Percentiles rank a stretch among this genome's conserved stretches.
Conservation (phyloP, 2,329 filamentous ascomycete genomes). For the Dothideomycetes sp. region DNA sequence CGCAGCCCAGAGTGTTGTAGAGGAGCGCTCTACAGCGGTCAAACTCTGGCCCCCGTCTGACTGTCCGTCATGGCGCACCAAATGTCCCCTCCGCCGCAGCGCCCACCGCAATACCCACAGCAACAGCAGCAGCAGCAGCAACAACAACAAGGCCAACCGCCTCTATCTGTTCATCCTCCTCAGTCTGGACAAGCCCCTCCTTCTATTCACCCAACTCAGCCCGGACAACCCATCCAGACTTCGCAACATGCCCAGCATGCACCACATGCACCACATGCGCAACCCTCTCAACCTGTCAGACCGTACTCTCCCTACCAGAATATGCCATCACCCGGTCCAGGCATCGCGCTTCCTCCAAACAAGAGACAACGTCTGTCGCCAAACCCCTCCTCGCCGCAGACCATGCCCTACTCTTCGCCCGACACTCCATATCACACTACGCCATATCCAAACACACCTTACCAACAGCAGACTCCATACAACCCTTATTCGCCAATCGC, state of each 20-base stretch:
- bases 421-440: background rate
- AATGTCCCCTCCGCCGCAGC: constrained; percentile 17
- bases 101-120: constrained; percentile 9
- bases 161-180: background rate
- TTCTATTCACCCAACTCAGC: too few relatives aligned
- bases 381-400: constrained; percentile 46
- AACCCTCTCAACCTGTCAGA: constrained; percentile 12
- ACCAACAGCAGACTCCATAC: constrained; percentile 8
- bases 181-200: too few relatives aligned
- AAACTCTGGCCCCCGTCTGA: too few relatives aligned
- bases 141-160: constrained; percentile 1
- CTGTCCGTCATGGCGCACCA: constrained; percentile 10
- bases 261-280: constrained; percentile 11
- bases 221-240: too few relatives aligned
- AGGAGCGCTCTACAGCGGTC: too few relatives aligned
- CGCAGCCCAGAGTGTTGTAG: background rate
- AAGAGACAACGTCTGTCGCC: constrained; percentile 66
- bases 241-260: too few relatives aligned
- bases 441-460: constrained; percentile 7
- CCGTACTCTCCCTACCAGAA: constrained; percentile 37
- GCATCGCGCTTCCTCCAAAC: constrained; percentile 53
- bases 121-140: constrained; percentile 14
- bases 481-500: constrained; percentile 8
- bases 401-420: constrained; percentile 15
- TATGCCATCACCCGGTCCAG: constrained; percentile 48